phyloP scores from a whole-genome alignment of 495 filamentous ascomycete species.

The Zalerion maritima region DNA sequence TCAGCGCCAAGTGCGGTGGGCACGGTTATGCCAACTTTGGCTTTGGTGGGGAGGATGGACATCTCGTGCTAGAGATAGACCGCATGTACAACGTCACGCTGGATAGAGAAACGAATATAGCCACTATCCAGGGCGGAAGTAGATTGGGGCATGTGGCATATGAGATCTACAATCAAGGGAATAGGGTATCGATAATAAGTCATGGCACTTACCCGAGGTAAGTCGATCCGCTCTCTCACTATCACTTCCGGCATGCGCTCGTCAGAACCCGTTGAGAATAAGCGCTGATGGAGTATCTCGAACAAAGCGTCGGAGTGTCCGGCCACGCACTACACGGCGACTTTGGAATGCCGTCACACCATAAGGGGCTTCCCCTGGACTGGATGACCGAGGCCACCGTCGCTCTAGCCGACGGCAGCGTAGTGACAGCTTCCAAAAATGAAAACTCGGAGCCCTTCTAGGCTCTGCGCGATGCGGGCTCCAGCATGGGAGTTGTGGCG shows the following conservation, averaged over 20 bases:
- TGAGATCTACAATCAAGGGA: slow-evolving; percentile 23
- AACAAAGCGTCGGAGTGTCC: slow-evolving; percentile 25
- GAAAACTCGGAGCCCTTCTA: slow-evolving; percentile 30
- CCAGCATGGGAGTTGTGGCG: slow-evolving; percentile 27
- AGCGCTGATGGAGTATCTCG: neutral
- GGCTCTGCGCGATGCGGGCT: slow-evolving; percentile 28
- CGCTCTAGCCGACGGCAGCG: slow-evolving; percentile 26
- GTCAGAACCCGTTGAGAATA: slow-evolving; percentile 3
- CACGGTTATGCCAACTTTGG: slow-evolving; percentile 33
- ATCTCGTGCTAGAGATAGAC: slow-evolving; percentile 29
- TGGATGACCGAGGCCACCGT: slow-evolving; percentile 27
- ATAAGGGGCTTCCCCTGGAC: slow-evolving; percentile 28
- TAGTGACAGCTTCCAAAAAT: slow-evolving; percentile 23
- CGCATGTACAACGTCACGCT: slow-evolving; percentile 27
- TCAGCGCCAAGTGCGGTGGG: slow-evolving; percentile 28
- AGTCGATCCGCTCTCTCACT: slow-evolving; percentile 6
- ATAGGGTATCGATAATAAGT: slow-evolving; percentile 25
- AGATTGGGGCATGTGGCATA: slow-evolving; percentile 26
- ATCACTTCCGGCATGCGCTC: too few species aligned
- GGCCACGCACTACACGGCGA: slow-evolving; percentile 32
- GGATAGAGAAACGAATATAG: slow-evolving; percentile 22
- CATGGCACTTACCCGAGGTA: slow-evolving; percentile 34
- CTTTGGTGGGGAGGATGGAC: slow-evolving; percentile 31
- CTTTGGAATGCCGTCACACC: slow-evolving; percentile 31
- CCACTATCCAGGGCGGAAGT: slow-evolving; percentile 24